Evolutionary conservation across 768 basidiomycete genomes (phyloP).

Genomic region (Xerocomellus amylosporus): DNA sequence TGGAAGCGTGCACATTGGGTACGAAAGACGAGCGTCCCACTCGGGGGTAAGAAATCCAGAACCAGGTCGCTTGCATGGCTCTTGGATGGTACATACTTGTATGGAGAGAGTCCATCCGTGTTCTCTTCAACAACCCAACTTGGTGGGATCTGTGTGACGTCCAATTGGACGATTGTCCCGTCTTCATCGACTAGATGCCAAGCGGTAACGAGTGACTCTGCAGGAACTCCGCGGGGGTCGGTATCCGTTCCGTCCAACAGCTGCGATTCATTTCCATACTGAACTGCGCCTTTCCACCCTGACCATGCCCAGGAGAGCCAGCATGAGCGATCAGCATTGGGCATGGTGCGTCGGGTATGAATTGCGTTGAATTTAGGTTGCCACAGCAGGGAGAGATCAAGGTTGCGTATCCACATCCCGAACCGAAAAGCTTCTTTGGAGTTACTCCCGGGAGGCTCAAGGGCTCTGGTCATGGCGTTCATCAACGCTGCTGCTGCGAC

Average conservation of each 20-base stretch:
- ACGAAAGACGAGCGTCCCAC: constrained; percentile 26
- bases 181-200: constrained; percentile 20
- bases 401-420: background rate
- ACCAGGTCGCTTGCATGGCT: background rate
- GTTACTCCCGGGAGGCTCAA: background rate
- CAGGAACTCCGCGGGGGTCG: constrained; percentile 3
- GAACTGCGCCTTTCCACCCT: constrained; percentile 22
- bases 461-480: constrained; percentile 1
- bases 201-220: constrained; percentile 15
- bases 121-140: background rate
- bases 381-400: constrained; percentile 22
- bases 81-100: constrained; percentile 5
- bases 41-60: background rate
- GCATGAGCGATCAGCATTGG: background rate
- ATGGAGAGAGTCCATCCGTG: background rate
- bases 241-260: background rate
- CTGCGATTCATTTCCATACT: constrained; percentile 3
- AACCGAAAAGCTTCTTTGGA: background rate
- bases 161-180: constrained; percentile 4
- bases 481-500: constrained; percentile 5
- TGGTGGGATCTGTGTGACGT: constrained; percentile 5
- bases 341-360: constrained; percentile 7
- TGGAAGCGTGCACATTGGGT: constrained; percentile 15
- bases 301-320: constrained; percentile 30
- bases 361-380: constrained; percentile 15